A percentile compares a stretch with the other conserved stretches of the same genome.
phyloP scores from a whole-genome alignment of 2,329 filamentous ascomycete species.

The Ophiostoma ips region DNA sequence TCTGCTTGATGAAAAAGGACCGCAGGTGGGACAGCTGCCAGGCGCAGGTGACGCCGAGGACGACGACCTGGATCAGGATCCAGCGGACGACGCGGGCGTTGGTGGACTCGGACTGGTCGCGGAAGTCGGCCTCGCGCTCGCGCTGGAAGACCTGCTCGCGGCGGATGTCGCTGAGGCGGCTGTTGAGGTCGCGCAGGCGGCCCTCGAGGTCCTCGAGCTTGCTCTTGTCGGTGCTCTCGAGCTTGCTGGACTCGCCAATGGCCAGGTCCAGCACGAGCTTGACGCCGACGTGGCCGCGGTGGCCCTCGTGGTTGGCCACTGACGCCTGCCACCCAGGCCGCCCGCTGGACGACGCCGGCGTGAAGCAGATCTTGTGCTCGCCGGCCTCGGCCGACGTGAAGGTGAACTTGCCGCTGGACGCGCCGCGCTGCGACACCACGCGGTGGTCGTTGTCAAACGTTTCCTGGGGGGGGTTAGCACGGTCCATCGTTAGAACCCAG shows the following conservation, averaged over 20 bases:
- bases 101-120: constrained; percentile 90
- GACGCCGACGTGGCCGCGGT: constrained; percentile 54
- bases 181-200: constrained; percentile 81
- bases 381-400: constrained; percentile 92
- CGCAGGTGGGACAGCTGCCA: constrained; percentile 95
- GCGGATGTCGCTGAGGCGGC: constrained; percentile 72
- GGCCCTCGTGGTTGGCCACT: constrained; percentile 22
- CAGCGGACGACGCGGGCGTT: constrained; percentile 87
- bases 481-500: too few species aligned
- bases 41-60: constrained; percentile 77
- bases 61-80: constrained; percentile 78
- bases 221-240: constrained; percentile 84
- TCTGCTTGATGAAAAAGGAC: constrained; percentile 99
- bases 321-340: constrained; percentile 58
- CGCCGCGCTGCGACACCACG: constrained; percentile 75
- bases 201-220: constrained; percentile 84
- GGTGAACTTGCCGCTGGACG: constrained; percentile 70
- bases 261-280: constrained; percentile 78
- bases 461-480: too few species aligned
- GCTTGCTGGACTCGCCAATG: constrained; percentile 86
- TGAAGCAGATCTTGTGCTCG: constrained; percentile 92
- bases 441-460: constrained; percentile 96
- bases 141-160: constrained; percentile 94
- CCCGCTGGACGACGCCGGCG: constrained; percentile 59
- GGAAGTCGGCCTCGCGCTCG: constrained; percentile 93